phyloP scores from a whole-genome alignment of 2,329 filamentous ascomycete genomes.

The Alternaria dauci region DNA sequence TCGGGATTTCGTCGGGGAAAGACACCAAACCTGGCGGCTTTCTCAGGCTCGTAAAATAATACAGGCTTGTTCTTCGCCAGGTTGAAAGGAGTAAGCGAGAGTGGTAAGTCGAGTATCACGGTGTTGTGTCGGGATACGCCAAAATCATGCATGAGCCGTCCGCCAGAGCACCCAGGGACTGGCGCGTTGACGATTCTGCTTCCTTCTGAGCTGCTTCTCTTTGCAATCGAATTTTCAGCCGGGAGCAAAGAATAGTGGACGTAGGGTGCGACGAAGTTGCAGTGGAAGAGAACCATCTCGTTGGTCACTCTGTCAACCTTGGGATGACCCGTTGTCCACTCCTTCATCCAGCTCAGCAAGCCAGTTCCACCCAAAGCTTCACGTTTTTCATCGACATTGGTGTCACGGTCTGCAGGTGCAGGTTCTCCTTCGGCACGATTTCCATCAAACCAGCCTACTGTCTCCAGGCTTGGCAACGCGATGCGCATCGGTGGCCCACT shows the following conservation, averaged over 20 bases:
- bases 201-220: not conserved
- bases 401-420: constrained; percentile 32
- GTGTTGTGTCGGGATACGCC: constrained; percentile 70
- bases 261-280: constrained; percentile 70
- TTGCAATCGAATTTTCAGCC: constrained; percentile 21
- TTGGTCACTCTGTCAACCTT: constrained; percentile 70
- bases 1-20: constrained; percentile 69
- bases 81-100: constrained; percentile 71
- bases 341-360: constrained; percentile 68
- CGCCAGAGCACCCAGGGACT: constrained; percentile 67
- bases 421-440: constrained; percentile 62
- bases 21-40: constrained; percentile 69
- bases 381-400: constrained; percentile 16
- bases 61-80: constrained; percentile 64
- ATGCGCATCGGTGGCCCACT: constrained; percentile 74
- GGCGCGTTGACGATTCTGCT: constrained; percentile 59
- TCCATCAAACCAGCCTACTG: constrained; percentile 75
- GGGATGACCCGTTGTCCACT: constrained; percentile 76
- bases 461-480: constrained; percentile 69
- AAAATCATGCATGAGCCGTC: constrained; percentile 81
- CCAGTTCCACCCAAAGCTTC: constrained; percentile 63
- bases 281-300: constrained; percentile 73
- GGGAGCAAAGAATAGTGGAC: constrained; percentile 71
- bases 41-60: constrained; percentile 66
- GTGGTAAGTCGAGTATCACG: constrained; percentile 73